Evolutionary conservation across 2,329 filamentous ascomycete genomes (phyloP), one percentile per base, ranked within the genome.

Genomic region (Dactylellina sp.): DNA sequence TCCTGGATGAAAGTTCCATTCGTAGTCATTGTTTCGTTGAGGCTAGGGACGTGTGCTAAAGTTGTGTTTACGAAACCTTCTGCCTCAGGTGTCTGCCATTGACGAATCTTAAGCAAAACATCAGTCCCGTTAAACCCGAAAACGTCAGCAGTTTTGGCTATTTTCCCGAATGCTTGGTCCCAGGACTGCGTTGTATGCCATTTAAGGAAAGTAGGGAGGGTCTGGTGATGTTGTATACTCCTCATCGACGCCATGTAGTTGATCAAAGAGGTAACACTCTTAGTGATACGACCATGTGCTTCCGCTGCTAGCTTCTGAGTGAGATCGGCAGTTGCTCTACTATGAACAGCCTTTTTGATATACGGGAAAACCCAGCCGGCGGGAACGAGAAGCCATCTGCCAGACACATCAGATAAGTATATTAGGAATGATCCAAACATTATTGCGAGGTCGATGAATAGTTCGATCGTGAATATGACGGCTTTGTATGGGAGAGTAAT

Each of bases 371-470:
- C 28, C 50, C 61, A 77, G 9, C 71, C 63, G 2, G 76, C 56
- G 12, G 75, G 75, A 14, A 42, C 71, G 14, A 75, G 64, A 42
- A 78, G 39, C 18, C 63, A 76, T 56, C 76, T 63, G 24, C 64
- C 65, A 28, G 66, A 40, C 9, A 77, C 49, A 39, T 78, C 78
- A n/a, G 71, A 63, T 18, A 77, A 40, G 46, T 78, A 72, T 32
- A 79, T 64, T 14, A 77, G 56, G 28, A 76, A 76, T 39, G 77
- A 78, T 11, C 75, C 59, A 22, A 77, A 64, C 66, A 76, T 76
- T 12, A 76, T 77, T 2, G 72, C 71, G 52, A 76, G 77, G 25
- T 79, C 78, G 3, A 79, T 76, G 16, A 78, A 61, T 20, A 79
- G 75, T 47, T 78, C 77, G 2, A 77, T 77, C 42, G 64, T 71